phyloP scores from a whole-genome alignment of 225 moss, liverwort and hornwort genomes.

The Rhytidiadelphus loreus region DNA sequence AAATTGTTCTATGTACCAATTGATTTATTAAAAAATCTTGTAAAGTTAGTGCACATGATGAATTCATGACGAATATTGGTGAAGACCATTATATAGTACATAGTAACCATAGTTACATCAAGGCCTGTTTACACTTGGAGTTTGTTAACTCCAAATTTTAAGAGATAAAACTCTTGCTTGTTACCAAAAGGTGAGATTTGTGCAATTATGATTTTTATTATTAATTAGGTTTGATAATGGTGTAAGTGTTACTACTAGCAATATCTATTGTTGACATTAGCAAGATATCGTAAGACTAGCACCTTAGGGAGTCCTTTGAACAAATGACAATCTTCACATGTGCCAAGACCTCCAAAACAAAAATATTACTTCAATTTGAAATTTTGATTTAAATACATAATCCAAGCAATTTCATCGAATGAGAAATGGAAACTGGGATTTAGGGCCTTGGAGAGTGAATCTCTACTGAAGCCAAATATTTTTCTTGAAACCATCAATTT shows the following conservation, averaged over 20 bases:
- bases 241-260: neutral
- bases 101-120: too few relatives aligned
- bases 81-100: too few relatives aligned
- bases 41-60: too few relatives aligned
- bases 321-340: neutral
- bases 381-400: neutral
- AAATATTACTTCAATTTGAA: neutral
- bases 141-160: neutral
- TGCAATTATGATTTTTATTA: neutral
- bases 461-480: too few relatives aligned
- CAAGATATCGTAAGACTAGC: neutral
- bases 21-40: too few relatives aligned
- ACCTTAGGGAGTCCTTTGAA: neutral
- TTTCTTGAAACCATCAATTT: too few relatives aligned
- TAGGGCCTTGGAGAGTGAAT: neutral
- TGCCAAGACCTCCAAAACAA: neutral
- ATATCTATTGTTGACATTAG: neutral
- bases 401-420: neutral
- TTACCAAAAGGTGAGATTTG: neutral
- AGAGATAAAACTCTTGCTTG: fast-evolving
- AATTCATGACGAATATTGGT: too few relatives aligned
- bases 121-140: neutral
- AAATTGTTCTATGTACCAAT: too few relatives aligned
- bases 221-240: neutral
- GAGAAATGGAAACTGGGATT: neutral